Conservation (phyloP, 768 basidiomycete genomes). For the Kwoniella pini region DNA sequence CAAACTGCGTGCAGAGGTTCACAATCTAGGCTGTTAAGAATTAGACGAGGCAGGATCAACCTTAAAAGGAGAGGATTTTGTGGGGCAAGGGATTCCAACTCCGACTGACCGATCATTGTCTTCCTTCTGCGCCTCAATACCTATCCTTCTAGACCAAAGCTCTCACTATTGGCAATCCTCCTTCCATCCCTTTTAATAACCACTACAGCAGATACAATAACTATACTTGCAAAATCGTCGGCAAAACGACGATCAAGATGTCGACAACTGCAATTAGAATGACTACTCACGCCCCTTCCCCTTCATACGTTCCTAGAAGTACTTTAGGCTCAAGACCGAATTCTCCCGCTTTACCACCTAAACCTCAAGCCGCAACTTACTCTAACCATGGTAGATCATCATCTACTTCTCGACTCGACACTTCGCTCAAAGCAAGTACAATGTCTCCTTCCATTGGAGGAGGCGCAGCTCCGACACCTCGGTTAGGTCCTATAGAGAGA, state of each 20-base stretch:
- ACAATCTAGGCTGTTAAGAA: too few relatives aligned
- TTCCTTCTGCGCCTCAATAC: neutral
- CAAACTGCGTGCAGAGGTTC: too few relatives aligned
- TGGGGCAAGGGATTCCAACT: neutral
- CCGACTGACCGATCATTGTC: neutral
- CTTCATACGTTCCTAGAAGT: constrained; percentile 27
- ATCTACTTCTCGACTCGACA: constrained; percentile 20
- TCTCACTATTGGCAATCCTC: too few relatives aligned
- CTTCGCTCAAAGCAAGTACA: neutral
- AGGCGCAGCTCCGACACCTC: constrained; percentile 13
- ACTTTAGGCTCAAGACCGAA: constrained; percentile 4
- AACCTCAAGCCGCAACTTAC: neutral
- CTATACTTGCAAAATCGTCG: neutral
- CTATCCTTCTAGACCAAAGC: too few relatives aligned
- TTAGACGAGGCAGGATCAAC: too few relatives aligned
- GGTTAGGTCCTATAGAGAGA: constrained; percentile 24
- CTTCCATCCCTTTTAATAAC: too few relatives aligned
- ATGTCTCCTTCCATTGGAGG: neutral
- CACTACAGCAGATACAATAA: too few relatives aligned
- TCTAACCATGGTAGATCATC: constrained; percentile 17
- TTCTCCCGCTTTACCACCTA: constrained; percentile 18
- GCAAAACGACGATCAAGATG: constrained; percentile 12
- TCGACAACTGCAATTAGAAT: constrained; percentile 22
- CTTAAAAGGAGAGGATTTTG: too few relatives aligned
- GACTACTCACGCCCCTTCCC: constrained; percentile 20